These are phyloP conservation scores for Pyrenochaeta sp. DNA, from an alignment of 2,329 filamentous ascomycete species.

Conservation along the genomic window DNA sequence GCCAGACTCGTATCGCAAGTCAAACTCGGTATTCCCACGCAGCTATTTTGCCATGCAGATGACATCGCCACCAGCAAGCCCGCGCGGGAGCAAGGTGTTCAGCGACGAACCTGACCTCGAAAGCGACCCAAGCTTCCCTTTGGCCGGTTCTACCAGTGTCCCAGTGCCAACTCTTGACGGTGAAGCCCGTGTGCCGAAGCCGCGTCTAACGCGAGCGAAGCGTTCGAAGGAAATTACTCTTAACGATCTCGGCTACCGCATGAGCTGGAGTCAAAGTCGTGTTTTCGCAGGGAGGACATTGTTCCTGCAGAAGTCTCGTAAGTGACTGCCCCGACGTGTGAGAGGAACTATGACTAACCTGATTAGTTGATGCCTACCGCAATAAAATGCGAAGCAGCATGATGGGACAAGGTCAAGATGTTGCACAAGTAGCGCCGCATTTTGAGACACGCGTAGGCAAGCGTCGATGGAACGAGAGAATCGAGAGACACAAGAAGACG, in stretches of 20 bases:
- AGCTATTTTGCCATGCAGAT: slow-evolving; percentile 94
- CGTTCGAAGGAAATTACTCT: slow-evolving; percentile 86
- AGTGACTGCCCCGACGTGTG: slow-evolving; percentile 56
- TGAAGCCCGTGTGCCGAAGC: slow-evolving; percentile 78
- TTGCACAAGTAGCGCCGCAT: slow-evolving; percentile 77
- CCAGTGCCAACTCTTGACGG: slow-evolving; percentile 67
- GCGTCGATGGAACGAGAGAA: slow-evolving; percentile 63
- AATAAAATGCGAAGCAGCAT: slow-evolving; percentile 89
- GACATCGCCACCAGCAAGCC: slow-evolving; percentile 82
- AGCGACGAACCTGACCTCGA: slow-evolving; percentile 62
- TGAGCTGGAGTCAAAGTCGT: slow-evolving; percentile 96
- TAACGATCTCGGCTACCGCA: slow-evolving; percentile 91
- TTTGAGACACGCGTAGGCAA: slow-evolving; percentile 91
- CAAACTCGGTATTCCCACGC: slow-evolving; percentile 87
- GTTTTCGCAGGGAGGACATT: slow-evolving; percentile 87
- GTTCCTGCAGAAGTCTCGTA: slow-evolving; percentile 90
- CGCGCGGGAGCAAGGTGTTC: slow-evolving; percentile 78
- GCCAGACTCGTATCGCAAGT: slow-evolving; percentile 91
- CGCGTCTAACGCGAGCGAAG: slow-evolving; percentile 73
- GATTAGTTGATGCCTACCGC: slow-evolving; percentile 87
- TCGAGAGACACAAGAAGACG: slow-evolving; percentile 53
- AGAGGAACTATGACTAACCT: slow-evolving; percentile 31
- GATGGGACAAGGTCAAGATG: slow-evolving; percentile 78
- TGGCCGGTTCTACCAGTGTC: slow-evolving; percentile 58
- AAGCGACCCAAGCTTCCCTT: slow-evolving; percentile 55